A percentile compares a stretch with the other conserved stretches of the same genome.
Conservation (phyloP, 2,329 filamentous ascomycete species). For the Cladophialophora psammophila region DNA sequence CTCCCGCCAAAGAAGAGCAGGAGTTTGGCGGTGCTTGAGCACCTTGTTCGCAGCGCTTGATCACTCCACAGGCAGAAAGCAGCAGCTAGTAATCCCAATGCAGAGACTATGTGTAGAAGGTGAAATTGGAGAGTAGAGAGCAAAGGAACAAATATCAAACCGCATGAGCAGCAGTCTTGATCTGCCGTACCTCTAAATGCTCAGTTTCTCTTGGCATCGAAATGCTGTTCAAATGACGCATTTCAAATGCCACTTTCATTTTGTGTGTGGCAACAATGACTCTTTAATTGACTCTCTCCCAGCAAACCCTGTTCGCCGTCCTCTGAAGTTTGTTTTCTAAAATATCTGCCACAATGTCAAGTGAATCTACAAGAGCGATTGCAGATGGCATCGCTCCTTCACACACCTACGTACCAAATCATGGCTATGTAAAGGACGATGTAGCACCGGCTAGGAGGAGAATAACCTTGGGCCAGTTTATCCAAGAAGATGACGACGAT, state of each 20-base stretch:
- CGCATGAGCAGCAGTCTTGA: not conserved
- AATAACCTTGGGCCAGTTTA: constrained; percentile 39
- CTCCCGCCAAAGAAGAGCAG: constrained; percentile 22
- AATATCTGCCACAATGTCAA: constrained; percentile 11
- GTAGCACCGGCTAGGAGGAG: constrained; percentile 42
- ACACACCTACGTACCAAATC: constrained; percentile 58
- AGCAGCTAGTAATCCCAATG: not conserved
- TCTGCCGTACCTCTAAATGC: not conserved
- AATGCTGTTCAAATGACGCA: constrained; percentile 17
- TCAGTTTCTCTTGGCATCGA: constrained; percentile 7
- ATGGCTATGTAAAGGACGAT: constrained; percentile 54
- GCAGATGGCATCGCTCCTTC: constrained; percentile 56
- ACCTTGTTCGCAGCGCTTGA: not conserved
- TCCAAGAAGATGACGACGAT: constrained; percentile 41
- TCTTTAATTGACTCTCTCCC: not conserved
- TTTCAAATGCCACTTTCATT: constrained; percentile 1
- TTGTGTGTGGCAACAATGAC: constrained; percentile 1
- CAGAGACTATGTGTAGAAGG: not conserved
- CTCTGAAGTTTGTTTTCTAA: not conserved
- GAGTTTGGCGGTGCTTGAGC: constrained; percentile 1
- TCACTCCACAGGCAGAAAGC: not conserved
- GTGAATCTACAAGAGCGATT: constrained; percentile 40
- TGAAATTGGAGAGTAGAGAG: not conserved
- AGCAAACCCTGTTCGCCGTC: not conserved
- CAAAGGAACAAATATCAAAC: not conserved